phyloP scores from a whole-genome alignment of 2,329 filamentous ascomycete species.

The Scedosporium apiospermum region DNA sequence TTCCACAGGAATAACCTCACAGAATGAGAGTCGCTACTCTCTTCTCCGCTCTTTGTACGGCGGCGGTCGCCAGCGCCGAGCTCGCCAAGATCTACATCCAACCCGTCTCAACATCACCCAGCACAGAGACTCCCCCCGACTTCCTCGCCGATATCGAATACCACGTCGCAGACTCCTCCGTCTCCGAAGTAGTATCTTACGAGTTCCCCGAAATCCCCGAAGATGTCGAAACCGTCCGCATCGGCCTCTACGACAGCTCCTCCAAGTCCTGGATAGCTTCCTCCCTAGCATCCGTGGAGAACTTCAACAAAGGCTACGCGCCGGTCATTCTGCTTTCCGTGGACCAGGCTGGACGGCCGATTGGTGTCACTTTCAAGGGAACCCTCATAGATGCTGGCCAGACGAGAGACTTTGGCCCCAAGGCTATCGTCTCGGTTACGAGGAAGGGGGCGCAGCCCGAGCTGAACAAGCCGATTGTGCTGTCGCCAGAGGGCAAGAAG shows the following conservation, averaged over 20 bases:
- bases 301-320: slow-evolving; percentile 52
- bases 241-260: slow-evolving; percentile 46
- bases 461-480: slow-evolving; percentile 54
- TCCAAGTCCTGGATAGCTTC: slow-evolving; percentile 40
- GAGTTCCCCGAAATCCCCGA: slow-evolving; percentile 44
- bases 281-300: slow-evolving; percentile 44
- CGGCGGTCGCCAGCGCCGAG: slow-evolving; percentile 27
- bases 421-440: slow-evolving; percentile 40
- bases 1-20: not conserved
- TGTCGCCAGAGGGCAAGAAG: slow-evolving; percentile 50
- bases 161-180: slow-evolving; percentile 32
- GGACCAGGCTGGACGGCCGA: slow-evolving; percentile 26
- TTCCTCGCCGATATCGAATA: slow-evolving; percentile 49
- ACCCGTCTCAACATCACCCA: slow-evolving; percentile 26
- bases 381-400: slow-evolving; percentile 52
- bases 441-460: slow-evolving; percentile 43
- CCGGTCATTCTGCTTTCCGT: slow-evolving; percentile 47
- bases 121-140: slow-evolving; percentile 20
- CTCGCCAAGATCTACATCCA: slow-evolving; percentile 46
- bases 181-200: slow-evolving; percentile 42
- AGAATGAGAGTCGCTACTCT: slow-evolving; percentile 33
- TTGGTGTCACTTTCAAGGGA: slow-evolving; percentile 45
- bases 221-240: slow-evolving; percentile 38
- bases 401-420: slow-evolving; percentile 56
- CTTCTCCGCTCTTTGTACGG: slow-evolving; percentile 32